phyloP scores from a whole-genome alignment of 441 rosid genomes.

The Francoa sonchifolia region DNA sequence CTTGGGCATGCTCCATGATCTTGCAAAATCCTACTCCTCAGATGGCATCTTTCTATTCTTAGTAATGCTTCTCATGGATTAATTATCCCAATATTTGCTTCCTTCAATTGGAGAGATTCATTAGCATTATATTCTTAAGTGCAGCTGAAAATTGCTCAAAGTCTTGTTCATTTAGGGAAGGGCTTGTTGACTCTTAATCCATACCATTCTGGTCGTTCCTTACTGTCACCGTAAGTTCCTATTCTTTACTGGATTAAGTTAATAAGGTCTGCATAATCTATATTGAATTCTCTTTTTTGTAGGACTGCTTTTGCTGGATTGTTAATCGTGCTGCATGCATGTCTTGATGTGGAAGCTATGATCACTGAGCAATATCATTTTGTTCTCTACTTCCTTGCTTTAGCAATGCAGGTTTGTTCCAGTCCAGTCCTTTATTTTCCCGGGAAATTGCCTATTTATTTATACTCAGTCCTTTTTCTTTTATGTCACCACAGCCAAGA shows the following conservation, averaged over 20 bases:
- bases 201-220: slow-evolving; percentile 77
- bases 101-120: not conserved
- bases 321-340: slow-evolving; percentile 60
- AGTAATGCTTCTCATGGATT: slow-evolving; percentile 43
- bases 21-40: slow-evolving; percentile 81
- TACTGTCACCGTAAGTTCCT: slow-evolving; percentile 68
- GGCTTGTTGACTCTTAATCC: slow-evolving; percentile 87
- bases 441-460: not conserved
- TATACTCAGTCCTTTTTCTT: not conserved
- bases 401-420: slow-evolving; percentile 82
- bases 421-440: not conserved
- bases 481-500: slow-evolving; percentile 49
- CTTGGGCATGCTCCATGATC: slow-evolving; percentile 92
- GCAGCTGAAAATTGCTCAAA: slow-evolving; percentile 94
- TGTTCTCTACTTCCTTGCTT: slow-evolving; percentile 73
- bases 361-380: slow-evolving; percentile 77
- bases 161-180: slow-evolving; percentile 84
- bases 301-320: slow-evolving; percentile 91
- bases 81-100: not conserved
- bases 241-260: not conserved
- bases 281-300: slow-evolving; percentile 4
- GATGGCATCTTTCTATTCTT: slow-evolving; percentile 81
- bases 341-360: slow-evolving; percentile 82
- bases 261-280: not conserved
- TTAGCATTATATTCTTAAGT: slow-evolving; percentile 9